A percentile compares a stretch with the other conserved stretches of the same genome.
Conservation (phyloP, 352 stramenopile species). For the Globisporangium alternatum region DNA sequence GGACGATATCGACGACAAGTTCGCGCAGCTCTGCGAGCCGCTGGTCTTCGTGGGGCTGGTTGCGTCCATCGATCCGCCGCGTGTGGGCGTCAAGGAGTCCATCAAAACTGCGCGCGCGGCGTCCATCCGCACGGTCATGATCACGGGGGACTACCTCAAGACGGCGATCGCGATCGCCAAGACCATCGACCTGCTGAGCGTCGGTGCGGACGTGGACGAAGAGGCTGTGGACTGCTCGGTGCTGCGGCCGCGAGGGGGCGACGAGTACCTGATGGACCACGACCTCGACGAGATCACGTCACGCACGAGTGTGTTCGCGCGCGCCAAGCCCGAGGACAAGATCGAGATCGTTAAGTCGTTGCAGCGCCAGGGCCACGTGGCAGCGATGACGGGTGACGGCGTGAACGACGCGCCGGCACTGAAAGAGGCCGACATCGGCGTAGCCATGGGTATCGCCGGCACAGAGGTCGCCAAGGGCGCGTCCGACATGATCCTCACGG, state of each 20-base stretch:
- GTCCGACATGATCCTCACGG: constrained; percentile 97
- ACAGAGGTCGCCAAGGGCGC: constrained; percentile 98
- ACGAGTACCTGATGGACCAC: constrained; percentile 13
- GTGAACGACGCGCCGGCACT: constrained; percentile 98
- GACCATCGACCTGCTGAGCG: constrained; percentile 76
- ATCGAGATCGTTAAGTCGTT: constrained; percentile 17
- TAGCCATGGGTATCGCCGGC: constrained; percentile 97
- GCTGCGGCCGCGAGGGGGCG: constrained; percentile 9
- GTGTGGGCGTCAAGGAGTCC: constrained; percentile 35
- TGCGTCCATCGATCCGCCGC: constrained; percentile 69
- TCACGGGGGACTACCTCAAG: constrained; percentile 91
- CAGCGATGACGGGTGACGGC: constrained; percentile 97
- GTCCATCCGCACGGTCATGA: constrained; percentile 69
- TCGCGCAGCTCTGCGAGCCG: constrained; percentile 26
- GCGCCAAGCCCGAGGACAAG: constrained; percentile 14
- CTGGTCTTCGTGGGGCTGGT: constrained; percentile 89
- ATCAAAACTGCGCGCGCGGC: constrained; percentile 28
- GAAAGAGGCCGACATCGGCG: constrained; percentile 12
- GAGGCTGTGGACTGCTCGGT: constrained; percentile 14
- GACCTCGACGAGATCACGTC: constrained; percentile 18
- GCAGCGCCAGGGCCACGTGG: constrained; percentile 15
- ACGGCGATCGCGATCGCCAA: constrained; percentile 89
- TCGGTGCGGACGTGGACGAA: constrained; percentile 15
- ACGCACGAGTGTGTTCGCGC: constrained; percentile 8
- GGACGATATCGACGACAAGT: constrained; percentile 30